Base-by-base conservation (phyloP, 345 rosid genomes). In the Rubroshorea leprosula region DNA sequence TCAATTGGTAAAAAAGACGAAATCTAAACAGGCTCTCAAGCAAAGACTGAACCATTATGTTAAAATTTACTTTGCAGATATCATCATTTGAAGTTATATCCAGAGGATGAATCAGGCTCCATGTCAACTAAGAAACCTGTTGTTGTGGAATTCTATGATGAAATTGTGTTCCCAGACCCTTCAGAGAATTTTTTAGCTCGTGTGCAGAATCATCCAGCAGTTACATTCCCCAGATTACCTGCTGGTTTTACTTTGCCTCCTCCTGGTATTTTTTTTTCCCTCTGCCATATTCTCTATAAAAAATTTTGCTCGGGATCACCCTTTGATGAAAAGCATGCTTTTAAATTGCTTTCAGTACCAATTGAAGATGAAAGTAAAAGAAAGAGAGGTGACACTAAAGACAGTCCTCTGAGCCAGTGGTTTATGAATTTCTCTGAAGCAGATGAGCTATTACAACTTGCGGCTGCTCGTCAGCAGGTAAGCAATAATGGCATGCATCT, bases 381-480 rank as follows among this genome's bases (percentile, higher is more conserved):
- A 70, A 76, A 70, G 68, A 65, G 84, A 71, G 82, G 84, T 57
- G 94, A 79, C 68, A 74, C 84, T 6, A 86, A 83, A 71, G 84
- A 83, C 55, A 78, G 81, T 73, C 76, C 73, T 20, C 43, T 83
- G 46, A 72, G 63, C 57, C 86, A 73, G 49, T 81, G 79, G 78
- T 80, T 79, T 70, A 65, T 71, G 74, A 81, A 73, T 66, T 86
- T 83, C 77, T 81, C 87, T 25, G 90, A 83, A 72, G 84, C 85
- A 25, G 90, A 86, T 72, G 87, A 83, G 75, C 73, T 83, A 63
- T 55, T 79, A 49, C 79, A 78, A 70, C 87, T 83, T 25, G 78
- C 86, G 0, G 85, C 84, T 64, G 95, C 90, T 51, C 87, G 86
- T 62, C 86, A 83, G 63, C 87, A 81, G 84, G 95, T 81, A 49